A percentile compares a stretch with the other conserved stretches of the same genome.
Conservation (phyloP, 495 filamentous ascomycete genomes). For the Chaetomium fimeti region DNA sequence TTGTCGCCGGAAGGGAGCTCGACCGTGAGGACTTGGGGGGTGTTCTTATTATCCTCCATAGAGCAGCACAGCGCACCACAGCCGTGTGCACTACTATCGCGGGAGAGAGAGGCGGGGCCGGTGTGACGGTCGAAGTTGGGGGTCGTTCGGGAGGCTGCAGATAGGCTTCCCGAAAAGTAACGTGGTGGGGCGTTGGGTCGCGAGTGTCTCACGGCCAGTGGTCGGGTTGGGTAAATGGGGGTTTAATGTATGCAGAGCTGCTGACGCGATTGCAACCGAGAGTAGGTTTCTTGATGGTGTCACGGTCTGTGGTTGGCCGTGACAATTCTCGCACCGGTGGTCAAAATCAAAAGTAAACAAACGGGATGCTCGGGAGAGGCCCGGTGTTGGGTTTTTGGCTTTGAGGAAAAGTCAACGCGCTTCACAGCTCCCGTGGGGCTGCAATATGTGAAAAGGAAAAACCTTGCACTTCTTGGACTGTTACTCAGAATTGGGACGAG, state of each 20-base stretch:
- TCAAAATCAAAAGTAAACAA: slow-evolving; percentile 20
- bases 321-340: slow-evolving; percentile 2
- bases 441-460: slow-evolving; percentile 10
- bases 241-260: slow-evolving; percentile 25
- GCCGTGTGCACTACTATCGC: slow-evolving; percentile 1
- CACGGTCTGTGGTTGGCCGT: slow-evolving; percentile 29
- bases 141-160: slow-evolving; percentile 30
- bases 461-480: slow-evolving; percentile 12
- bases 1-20: slow-evolving; percentile 37
- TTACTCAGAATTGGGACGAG: slow-evolving; percentile 15
- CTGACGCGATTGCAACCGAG: slow-evolving; percentile 17
- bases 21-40: slow-evolving; percentile 41
- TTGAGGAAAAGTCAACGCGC: background rate
- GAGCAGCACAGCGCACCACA: slow-evolving; percentile 11
- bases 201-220: slow-evolving; percentile 22
- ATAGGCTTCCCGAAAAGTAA: slow-evolving; percentile 23
- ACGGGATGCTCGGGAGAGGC: slow-evolving; percentile 3
- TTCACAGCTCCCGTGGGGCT: slow-evolving; percentile 6
- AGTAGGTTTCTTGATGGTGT: slow-evolving; percentile 16
- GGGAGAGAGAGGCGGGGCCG: background rate
- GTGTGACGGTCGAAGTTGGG: background rate
- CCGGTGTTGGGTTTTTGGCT: slow-evolving; percentile 11
- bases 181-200: slow-evolving; percentile 32
- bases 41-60: slow-evolving; percentile 46
- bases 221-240: slow-evolving; percentile 21